A percentile compares a stretch with the other conserved stretches of the same genome.
phyloP scores from a whole-genome alignment of 345 rosid genomes.

The Euphorbia lathyris region DNA sequence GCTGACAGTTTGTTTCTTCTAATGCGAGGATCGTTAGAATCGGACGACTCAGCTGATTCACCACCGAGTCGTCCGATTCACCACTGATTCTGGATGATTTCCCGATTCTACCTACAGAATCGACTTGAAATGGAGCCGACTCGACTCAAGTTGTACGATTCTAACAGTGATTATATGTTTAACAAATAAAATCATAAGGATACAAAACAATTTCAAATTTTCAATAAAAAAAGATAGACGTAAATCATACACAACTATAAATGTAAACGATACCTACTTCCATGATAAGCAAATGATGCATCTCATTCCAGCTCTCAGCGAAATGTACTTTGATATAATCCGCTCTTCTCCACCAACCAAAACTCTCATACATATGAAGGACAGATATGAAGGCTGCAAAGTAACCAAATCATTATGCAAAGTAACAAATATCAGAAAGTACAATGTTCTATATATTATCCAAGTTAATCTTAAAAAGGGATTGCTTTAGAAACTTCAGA shows the following conservation, averaged over 20 bases:
- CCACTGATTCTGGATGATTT: no score
- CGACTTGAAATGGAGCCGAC: no score
- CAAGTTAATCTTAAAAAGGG: not conserved
- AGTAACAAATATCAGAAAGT: conserved; percentile 2
- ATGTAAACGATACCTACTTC: conserved; percentile 55
- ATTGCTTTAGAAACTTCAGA: not conserved
- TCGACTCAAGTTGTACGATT: no score
- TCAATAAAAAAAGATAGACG: not conserved
- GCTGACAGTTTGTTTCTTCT: no score
- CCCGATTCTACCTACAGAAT: no score
- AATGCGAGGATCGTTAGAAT: no score
- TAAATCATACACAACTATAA: not conserved
- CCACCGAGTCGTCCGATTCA: no score
- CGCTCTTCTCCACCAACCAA: conserved; percentile 99
- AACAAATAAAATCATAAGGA: not conserved
- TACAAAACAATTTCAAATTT: not conserved
- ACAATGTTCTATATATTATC: not conserved
- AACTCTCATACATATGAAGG: conserved; percentile 96
- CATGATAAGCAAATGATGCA: conserved; percentile 99
- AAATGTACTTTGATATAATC: conserved; percentile 95
- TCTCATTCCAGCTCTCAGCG: conserved; percentile 99
- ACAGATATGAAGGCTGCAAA: conserved; percentile 87
- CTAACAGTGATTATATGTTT: not conserved
- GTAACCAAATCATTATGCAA: conserved; percentile 1
- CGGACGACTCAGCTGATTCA: no score